Percentiles rank a stretch among this genome's conserved stretches.
Evolutionary conservation across 2,329 filamentous ascomycete species (phyloP).

Genomic region (Fusarium chlamydosporum): DNA sequence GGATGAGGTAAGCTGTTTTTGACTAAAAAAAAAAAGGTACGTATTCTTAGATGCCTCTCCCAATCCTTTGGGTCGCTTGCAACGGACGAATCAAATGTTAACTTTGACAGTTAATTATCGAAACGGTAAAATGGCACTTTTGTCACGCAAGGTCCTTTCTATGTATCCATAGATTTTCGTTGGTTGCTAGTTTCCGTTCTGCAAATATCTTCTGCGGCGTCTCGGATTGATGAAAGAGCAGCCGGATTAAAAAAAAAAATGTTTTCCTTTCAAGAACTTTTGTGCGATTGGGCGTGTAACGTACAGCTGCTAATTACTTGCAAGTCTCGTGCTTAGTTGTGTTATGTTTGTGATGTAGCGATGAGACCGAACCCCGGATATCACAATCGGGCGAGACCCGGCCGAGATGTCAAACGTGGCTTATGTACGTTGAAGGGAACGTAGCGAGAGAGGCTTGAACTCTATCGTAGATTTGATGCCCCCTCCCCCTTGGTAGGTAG

Average conservation of each 20-base stretch:
- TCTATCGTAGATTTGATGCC: constrained; percentile 27
- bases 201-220: constrained; percentile 14
- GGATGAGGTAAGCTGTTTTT: constrained; percentile 32
- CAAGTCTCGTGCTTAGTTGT: constrained; percentile 16
- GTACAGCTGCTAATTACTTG: constrained; percentile 13
- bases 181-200: constrained; percentile 7
- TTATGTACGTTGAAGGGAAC: constrained; percentile 29
- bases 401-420: constrained; percentile 43
- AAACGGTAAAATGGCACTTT: constrained; percentile 30
- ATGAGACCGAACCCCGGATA: constrained; percentile 24
- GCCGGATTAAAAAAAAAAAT: neutral
- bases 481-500: neutral
- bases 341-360: neutral
- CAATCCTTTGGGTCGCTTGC: constrained; percentile 36
- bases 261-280: constrained; percentile 22
- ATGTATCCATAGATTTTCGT: constrained; percentile 5
- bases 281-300: constrained; percentile 15
- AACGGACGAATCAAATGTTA: constrained; percentile 29
- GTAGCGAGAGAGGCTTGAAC: constrained; percentile 31
- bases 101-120: constrained; percentile 7
- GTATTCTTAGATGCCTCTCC: constrained; percentile 17
- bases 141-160: constrained; percentile 26
- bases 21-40: constrained; percentile 12
- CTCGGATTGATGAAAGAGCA: constrained; percentile 27
- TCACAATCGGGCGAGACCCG: constrained; percentile 39